Evolutionary conservation across 192 early-diverging fungal genomes (phyloP).

Genomic region (Pilobolus umbonatus): DNA sequence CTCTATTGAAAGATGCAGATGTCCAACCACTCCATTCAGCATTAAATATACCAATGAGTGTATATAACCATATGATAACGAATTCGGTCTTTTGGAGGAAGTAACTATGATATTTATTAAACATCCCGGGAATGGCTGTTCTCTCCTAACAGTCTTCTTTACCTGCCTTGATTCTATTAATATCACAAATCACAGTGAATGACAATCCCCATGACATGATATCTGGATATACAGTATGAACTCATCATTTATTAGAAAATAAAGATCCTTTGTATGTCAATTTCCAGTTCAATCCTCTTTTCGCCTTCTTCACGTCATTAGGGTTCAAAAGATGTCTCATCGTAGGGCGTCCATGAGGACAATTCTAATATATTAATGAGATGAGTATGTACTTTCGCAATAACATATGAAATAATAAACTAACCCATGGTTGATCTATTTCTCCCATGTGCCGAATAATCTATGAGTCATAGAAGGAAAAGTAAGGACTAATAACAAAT

Average conservation of each 20-base stretch:
- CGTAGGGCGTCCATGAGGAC: constrained; percentile 94
- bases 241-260: too few species aligned
- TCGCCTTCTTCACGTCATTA: too few species aligned
- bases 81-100: constrained; percentile 38
- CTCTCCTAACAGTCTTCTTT: too few species aligned
- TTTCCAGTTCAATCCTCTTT: too few species aligned
- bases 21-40: constrained; percentile 43
- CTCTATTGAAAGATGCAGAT: constrained; percentile 51
- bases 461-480: constrained; percentile 19
- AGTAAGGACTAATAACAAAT: neutral
- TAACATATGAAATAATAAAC: neutral
- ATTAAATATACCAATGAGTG: constrained; percentile 51
- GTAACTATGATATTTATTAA: neutral
- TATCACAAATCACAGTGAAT: too few species aligned
- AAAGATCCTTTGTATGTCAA: too few species aligned
- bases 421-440: constrained; percentile 90
- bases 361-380: constrained; percentile 56
- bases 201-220: too few species aligned
- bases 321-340: constrained; percentile 77
- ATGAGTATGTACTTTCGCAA: neutral
- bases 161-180: too few species aligned
- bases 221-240: too few species aligned
- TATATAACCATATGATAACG: constrained; percentile 29
- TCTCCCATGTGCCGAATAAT: constrained; percentile 79
- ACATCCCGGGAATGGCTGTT: too few species aligned